These are phyloP conservation scores for Xylaria sp. DNA, from an alignment of 2,329 filamentous ascomycete genomes.

Conservation along the genomic window DNA sequence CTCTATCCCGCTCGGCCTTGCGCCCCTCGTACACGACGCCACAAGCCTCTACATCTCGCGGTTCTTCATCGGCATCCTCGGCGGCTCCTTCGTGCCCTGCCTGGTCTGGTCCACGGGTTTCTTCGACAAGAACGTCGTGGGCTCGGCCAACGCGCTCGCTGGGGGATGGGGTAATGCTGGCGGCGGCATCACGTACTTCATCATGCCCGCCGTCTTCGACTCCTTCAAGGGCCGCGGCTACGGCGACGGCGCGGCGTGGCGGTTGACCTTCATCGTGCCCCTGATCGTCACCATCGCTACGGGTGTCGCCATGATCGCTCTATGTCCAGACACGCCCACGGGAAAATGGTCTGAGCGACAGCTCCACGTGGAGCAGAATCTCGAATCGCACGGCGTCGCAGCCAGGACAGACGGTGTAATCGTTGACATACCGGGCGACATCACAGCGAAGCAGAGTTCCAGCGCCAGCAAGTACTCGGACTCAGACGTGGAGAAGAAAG, in stretches of 20 bases:
- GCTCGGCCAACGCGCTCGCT: conserved; percentile 86
- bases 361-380: conserved; percentile 65
- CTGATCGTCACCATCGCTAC: conserved; percentile 77
- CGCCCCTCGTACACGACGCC: conserved; percentile 77
- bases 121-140: conserved; percentile 92
- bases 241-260: conserved; percentile 77
- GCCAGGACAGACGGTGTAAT: conserved; percentile 52
- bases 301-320: conserved; percentile 74
- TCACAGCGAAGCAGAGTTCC: conserved; percentile 57
- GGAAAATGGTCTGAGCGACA: conserved; percentile 83
- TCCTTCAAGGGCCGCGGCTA: conserved; percentile 74
- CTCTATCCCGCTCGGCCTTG: conserved; percentile 82
- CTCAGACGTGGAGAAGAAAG: conserved; percentile 55
- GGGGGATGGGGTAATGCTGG: conserved; percentile 89
- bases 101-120: conserved; percentile 94
- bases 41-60: conserved; percentile 76
- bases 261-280: conserved; percentile 85
- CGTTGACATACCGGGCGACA: conserved; percentile 62
- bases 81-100: conserved; percentile 83
- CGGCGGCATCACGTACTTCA: conserved; percentile 91
- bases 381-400: conserved; percentile 57
- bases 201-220: conserved; percentile 91
- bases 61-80: conserved; percentile 85
- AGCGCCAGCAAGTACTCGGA: conserved; percentile 58
- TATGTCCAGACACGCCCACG: conserved; percentile 84